A percentile compares a stretch with the other conserved stretches of the same genome.
These are phyloP conservation scores for Pichia californica DNA, from an alignment of 805 yeast genomes.

Conservation along the genomic window DNA sequence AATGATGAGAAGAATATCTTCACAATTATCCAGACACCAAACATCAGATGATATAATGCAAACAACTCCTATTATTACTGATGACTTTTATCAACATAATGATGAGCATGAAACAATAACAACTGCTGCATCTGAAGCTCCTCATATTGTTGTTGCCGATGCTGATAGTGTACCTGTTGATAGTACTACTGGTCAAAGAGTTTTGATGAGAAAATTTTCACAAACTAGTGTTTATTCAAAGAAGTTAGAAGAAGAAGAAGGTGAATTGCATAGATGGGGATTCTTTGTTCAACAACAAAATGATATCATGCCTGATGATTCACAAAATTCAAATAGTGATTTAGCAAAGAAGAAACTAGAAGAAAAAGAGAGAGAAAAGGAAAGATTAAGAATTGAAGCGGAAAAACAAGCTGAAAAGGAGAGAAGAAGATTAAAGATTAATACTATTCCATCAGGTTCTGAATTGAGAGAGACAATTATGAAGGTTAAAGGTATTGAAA, in stretches of 20 bases:
- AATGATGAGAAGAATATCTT: slow-evolving; percentile 23
- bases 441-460: slow-evolving; percentile 45
- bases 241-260: slow-evolving; percentile 84
- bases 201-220: slow-evolving; percentile 55
- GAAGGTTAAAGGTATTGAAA: slow-evolving; percentile 68
- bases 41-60: slow-evolving; percentile 45
- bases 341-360: background rate
- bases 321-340: slow-evolving; percentile 5
- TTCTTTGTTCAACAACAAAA: slow-evolving; percentile 63
- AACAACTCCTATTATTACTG: slow-evolving; percentile 48
- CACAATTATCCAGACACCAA: slow-evolving; percentile 38
- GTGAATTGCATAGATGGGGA: slow-evolving; percentile 85
- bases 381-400: slow-evolving; percentile 5
- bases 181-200: slow-evolving; percentile 65
- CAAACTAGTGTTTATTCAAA: slow-evolving; percentile 64
- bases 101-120: slow-evolving; percentile 6
- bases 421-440: slow-evolving; percentile 20
- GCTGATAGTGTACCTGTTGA: slow-evolving; percentile 57
- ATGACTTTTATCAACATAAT: slow-evolving; percentile 22
- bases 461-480: slow-evolving; percentile 57
- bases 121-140: slow-evolving; percentile 27
- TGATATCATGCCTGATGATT: slow-evolving; percentile 24
- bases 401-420: background rate
- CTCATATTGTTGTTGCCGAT: slow-evolving; percentile 70
- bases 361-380: slow-evolving; percentile 6